A percentile compares a stretch with the other conserved stretches of the same genome.
These are phyloP conservation scores for Cytospora paraplurivora DNA, from an alignment of 2,329 filamentous ascomycete genomes.

Conservation along the genomic window DNA sequence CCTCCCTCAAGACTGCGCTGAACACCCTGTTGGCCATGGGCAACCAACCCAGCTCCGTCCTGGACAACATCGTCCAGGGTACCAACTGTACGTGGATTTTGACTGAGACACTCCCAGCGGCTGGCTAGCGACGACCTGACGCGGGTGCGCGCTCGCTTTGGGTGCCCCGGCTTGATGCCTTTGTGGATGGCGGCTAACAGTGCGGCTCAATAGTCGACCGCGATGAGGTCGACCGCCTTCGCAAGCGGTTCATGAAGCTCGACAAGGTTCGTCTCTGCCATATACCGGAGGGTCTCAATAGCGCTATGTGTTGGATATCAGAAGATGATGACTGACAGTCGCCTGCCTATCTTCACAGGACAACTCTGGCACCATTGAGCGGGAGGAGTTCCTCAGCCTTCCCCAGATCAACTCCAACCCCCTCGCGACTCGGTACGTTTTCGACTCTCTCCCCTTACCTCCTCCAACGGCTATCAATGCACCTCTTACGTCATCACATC, in stretches of 20 bases:
- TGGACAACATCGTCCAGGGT: conserved; percentile 94
- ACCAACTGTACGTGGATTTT: conserved; percentile 74
- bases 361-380: conserved; percentile 96
- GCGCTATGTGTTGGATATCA: neutral
- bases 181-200: conserved; percentile 9
- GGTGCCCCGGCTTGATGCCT: neutral
- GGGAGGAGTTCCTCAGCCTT: conserved; percentile 95
- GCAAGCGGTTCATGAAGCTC: conserved; percentile 98
- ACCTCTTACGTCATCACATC: neutral
- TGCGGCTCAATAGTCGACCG: conserved; percentile 72
- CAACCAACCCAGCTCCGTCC: conserved; percentile 71
- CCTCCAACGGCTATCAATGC: neutral
- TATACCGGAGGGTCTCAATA: neutral
- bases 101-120: neutral
- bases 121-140: neutral
- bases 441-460: conserved; percentile 5
- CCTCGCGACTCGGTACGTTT: conserved; percentile 79
- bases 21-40: conserved; percentile 52
- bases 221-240: conserved; percentile 92
- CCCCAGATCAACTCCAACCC: conserved; percentile 98
- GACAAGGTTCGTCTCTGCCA: conserved; percentile 73
- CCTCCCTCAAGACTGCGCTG: conserved; percentile 10
- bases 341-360: conserved; percentile 59
- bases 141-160: neutral
- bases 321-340: conserved; percentile 10